phyloP scores from a whole-genome alignment of 805 yeast genomes.

The Saccharomycopsis sp. region DNA sequence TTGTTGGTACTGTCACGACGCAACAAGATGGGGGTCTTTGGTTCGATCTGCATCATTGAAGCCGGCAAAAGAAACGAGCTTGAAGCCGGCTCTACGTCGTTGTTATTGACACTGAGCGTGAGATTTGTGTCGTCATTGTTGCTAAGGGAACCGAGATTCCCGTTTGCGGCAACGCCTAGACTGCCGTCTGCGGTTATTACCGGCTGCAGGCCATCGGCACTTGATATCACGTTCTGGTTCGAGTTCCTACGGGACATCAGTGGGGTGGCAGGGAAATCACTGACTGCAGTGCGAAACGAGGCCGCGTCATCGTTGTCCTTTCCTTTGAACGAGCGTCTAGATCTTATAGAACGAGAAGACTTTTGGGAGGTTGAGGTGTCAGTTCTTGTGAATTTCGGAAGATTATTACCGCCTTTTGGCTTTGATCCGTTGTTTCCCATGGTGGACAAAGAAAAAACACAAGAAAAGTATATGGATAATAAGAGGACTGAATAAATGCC shows the following conservation, averaged over 20 bases:
- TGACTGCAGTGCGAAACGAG: conserved; percentile 29
- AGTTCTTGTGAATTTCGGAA: conserved; percentile 44
- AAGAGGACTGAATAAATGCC: too few relatives aligned
- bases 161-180: conserved; percentile 11
- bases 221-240: conserved; percentile 8
- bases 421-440: conserved; percentile 53
- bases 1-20: conserved; percentile 43
- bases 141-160: conserved; percentile 15
- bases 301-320: conserved; percentile 28
- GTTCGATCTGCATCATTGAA: conserved; percentile 63
- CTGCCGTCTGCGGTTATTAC: conserved; percentile 5
- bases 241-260: conserved; percentile 23
- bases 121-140: conserved; percentile 15
- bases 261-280: conserved; percentile 19
- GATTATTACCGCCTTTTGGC: conserved; percentile 24
- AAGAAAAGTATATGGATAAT: too few relatives aligned
- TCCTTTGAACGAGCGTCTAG: conserved; percentile 27
- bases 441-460: not conserved
- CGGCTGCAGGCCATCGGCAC: not conserved
- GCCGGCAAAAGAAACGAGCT: conserved; percentile 40
- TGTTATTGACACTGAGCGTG: conserved; percentile 14
- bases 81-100: conserved; percentile 20
- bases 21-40: conserved; percentile 67
- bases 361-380: conserved; percentile 48
- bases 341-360: conserved; percentile 32